Evolutionary conservation across 164 flowering plant genomes (phyloP).

Genomic region (Kalanchoe fedtschenkoi): DNA sequence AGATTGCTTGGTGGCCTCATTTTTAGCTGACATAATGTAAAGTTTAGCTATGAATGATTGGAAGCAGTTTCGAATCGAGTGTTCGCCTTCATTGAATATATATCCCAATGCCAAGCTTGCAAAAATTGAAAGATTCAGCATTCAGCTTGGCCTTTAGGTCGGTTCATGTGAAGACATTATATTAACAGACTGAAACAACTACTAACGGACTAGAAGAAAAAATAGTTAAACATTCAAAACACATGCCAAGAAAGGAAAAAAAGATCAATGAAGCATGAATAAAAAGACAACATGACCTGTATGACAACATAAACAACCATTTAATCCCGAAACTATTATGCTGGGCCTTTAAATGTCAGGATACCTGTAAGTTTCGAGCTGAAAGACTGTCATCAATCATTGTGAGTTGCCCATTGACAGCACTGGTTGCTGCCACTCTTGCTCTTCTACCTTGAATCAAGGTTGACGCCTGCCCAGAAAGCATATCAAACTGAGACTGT

Average conservation of each 20-base stretch:
- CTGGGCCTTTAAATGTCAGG: not conserved
- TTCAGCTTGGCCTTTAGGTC: no score
- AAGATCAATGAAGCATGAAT: no score
- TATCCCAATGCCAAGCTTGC: no score
- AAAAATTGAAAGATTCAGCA: no score
- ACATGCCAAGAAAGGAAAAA: no score
- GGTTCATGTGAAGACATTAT: no score
- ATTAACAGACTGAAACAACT: no score
- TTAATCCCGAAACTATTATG: not conserved
- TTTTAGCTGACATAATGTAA: not conserved
- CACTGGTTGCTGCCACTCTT: conserved; percentile 71
- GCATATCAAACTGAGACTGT: conserved; percentile 75
- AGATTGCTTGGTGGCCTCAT: not conserved
- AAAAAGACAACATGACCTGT: not conserved
- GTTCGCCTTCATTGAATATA: no score
- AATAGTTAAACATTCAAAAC: not conserved
- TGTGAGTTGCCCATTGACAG: conserved; percentile 67
- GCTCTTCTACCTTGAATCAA: conserved; percentile 92
- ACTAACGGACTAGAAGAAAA: not conserved
- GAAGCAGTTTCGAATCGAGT: no score
- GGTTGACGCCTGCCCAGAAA: conserved; percentile 69
- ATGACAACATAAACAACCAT: not conserved
- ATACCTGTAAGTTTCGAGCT: conserved; percentile 84
- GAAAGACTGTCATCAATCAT: conserved; percentile 77
- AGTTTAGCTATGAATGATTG: no score